These are phyloP conservation scores for Epichloe gansuensis DNA, from an alignment of 2,329 filamentous ascomycete species.

Conservation along the genomic window DNA sequence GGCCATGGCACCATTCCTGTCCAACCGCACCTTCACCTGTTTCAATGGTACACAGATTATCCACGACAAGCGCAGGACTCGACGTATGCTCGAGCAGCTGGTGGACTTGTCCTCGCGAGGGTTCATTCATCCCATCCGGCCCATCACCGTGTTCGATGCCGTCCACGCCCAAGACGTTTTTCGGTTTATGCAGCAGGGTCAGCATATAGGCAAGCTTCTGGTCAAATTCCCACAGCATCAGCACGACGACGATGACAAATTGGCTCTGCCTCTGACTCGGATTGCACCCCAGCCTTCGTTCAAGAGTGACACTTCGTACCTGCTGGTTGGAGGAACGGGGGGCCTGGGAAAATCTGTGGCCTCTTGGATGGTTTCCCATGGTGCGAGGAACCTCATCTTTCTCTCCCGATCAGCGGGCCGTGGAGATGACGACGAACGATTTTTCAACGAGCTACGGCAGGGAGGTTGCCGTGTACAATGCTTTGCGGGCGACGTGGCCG, in stretches of 20 bases:
- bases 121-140: neutral
- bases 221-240: neutral
- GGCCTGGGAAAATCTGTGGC: too few relatives aligned
- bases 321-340: neutral
- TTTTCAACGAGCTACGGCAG: too few relatives aligned
- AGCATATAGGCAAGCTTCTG: neutral
- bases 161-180: neutral
- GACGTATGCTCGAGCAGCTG: too few relatives aligned
- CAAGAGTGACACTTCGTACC: slow-evolving; percentile 15
- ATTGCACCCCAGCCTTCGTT: slow-evolving; percentile 11
- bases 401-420: too few relatives aligned
- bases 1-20: neutral
- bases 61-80: neutral
- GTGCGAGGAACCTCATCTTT: too few relatives aligned
- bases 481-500: too few relatives aligned
- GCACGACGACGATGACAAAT: neutral
- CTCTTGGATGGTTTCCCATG: too few relatives aligned
- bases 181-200: neutral
- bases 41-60: neutral
- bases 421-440: too few relatives aligned
- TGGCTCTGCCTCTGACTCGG: neutral
- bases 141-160: neutral
- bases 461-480: too few relatives aligned
- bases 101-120: neutral
- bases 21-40: neutral